phyloP scores from a whole-genome alignment of 768 basidiomycete genomes.

The Tephrocybe rancida region DNA sequence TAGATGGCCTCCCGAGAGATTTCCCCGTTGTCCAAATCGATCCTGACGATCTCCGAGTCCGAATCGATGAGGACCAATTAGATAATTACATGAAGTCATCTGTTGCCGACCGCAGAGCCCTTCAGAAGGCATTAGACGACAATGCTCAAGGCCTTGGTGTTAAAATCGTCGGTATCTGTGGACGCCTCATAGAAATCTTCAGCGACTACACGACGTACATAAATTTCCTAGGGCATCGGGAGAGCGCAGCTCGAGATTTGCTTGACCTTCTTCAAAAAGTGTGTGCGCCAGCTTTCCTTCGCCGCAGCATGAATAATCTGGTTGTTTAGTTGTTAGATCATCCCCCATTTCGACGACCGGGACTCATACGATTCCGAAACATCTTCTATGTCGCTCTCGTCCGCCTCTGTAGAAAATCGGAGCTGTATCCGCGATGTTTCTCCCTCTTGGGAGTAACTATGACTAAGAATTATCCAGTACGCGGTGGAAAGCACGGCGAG shows the following conservation, averaged over 20 bases:
- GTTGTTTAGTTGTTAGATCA: slow-evolving; percentile 20
- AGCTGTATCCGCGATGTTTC: slow-evolving; percentile 28
- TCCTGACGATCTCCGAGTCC: no score
- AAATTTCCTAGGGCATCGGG: slow-evolving; percentile 11
- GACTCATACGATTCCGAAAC: neutral
- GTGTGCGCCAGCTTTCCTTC: neutral
- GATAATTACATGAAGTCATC: no score
- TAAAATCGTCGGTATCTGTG: neutral
- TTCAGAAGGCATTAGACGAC: no score
- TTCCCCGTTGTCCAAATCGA: no score
- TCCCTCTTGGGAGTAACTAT: slow-evolving; percentile 7
- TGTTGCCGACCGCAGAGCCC: no score
- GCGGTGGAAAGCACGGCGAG: slow-evolving; percentile 27
- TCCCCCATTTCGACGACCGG: slow-evolving; percentile 3
- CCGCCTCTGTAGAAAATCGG: slow-evolving; percentile 25
- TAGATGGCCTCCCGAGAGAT: no score
- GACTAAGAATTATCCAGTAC: slow-evolving; percentile 8
- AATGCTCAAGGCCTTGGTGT: no score
- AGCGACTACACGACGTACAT: slow-evolving; percentile 10
- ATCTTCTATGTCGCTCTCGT: slow-evolving; percentile 22
- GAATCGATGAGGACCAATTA: no score
- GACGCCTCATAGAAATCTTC: neutral
- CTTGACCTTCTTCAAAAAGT: slow-evolving; percentile 28
- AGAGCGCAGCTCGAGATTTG: slow-evolving; percentile 16
- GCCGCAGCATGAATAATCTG: no score